Conservation (phyloP, 139 green algal species). For the Tetradesmus obliquus region DNA sequence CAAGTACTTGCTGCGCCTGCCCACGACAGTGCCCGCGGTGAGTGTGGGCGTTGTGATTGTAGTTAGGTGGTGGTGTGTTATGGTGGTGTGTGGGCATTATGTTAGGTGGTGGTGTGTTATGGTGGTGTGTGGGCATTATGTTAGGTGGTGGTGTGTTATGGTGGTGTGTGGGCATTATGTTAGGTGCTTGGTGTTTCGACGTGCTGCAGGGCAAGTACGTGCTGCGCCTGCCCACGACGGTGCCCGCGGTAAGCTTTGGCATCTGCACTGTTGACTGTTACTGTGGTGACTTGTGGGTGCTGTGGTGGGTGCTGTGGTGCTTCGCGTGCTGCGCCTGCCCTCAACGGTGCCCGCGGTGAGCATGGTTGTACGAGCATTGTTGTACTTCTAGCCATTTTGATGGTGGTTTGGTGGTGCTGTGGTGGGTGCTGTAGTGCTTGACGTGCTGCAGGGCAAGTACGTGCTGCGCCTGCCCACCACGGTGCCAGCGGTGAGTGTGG, state of each 20-base stretch:
- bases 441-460: slow-evolving; percentile 49
- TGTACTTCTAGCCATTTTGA: too few species aligned
- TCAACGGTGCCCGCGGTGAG: too few species aligned
- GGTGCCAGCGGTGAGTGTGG: neutral
- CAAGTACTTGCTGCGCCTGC: slow-evolving; percentile 52
- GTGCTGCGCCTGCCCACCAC: slow-evolving; percentile 46
- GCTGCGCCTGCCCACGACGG: slow-evolving; percentile 41
- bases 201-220: slow-evolving; percentile 49
- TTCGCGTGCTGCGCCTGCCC: too few species aligned
- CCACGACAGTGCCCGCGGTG: slow-evolving; percentile 20
- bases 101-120: too few species aligned
- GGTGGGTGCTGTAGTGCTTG: slow-evolving; percentile 32
- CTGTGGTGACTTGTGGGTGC: neutral
- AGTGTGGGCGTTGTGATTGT: neutral
- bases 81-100: neutral
- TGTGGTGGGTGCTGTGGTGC: too few species aligned
- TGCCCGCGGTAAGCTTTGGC: slow-evolving; percentile 4
- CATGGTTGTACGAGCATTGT: neutral
- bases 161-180: too few species aligned
- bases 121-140: too few species aligned
- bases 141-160: too few species aligned
- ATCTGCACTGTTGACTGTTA: neutral
- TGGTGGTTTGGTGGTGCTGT: too few species aligned
- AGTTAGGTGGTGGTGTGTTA: neutral
- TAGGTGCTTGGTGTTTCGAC: slow-evolving; percentile 39